Evolutionary conservation across 164 flowering plant species (phyloP).

Genomic region (Tinospora cordifolia): DNA sequence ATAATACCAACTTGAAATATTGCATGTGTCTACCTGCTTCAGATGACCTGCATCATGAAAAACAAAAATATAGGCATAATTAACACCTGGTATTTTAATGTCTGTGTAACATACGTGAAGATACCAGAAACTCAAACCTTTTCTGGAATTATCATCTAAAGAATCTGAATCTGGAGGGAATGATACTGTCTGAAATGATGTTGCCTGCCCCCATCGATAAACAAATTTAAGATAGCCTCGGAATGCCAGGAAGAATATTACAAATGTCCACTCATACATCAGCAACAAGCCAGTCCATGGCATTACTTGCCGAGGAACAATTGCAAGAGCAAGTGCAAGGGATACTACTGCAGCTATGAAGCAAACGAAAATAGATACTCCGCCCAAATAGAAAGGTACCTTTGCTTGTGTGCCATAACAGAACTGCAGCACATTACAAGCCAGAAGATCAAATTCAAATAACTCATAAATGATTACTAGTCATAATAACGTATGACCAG

Average conservation of each 20-base stretch:
- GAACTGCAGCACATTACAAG: slow-evolving; percentile 29
- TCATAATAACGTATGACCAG: background rate
- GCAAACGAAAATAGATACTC: slow-evolving; percentile 53
- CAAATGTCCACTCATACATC: slow-evolving; percentile 86
- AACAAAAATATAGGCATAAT: background rate
- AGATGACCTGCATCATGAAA: slow-evolving; percentile 54
- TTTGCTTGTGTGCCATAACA: slow-evolving; percentile 40
- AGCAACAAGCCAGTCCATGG: slow-evolving; percentile 96
- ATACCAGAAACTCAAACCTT: slow-evolving; percentile 41
- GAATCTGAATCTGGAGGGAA: slow-evolving; percentile 38
- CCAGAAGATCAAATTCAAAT: slow-evolving; percentile 1
- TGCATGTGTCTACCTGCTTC: slow-evolving; percentile 51
- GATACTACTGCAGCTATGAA: slow-evolving; percentile 53
- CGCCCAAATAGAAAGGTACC: slow-evolving; percentile 69
- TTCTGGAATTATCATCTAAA: slow-evolving; percentile 53
- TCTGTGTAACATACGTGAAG: background rate
- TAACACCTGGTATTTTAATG: no score
- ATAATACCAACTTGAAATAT: slow-evolving; percentile 50
- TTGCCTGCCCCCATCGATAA: slow-evolving; percentile 58
- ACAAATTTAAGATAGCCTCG: slow-evolving; percentile 65
- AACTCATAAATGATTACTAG: background rate
- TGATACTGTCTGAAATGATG: slow-evolving; percentile 42
- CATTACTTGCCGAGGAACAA: slow-evolving; percentile 88
- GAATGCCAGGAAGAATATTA: slow-evolving; percentile 53
- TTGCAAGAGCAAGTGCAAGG: slow-evolving; percentile 46